Percentiles rank a stretch among this genome's conserved stretches.
These are phyloP conservation scores for Tarenaya hassleriana DNA, from an alignment of 345 rosid species.

Conservation along the genomic window DNA sequence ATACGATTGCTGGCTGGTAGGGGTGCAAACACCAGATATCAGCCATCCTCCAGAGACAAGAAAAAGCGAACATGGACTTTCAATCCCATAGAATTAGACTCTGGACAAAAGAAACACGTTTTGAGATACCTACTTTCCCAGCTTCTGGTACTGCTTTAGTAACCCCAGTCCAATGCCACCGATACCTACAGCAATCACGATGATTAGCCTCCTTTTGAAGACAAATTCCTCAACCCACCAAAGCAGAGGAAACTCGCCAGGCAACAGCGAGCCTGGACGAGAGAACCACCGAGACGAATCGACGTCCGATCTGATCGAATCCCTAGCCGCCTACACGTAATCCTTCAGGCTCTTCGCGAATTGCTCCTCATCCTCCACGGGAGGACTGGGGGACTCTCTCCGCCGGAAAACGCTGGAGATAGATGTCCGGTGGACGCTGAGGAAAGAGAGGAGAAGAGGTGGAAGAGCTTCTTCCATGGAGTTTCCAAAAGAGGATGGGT, in stretches of 20 bases:
- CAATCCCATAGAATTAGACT: background rate
- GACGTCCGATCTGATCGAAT: constrained; percentile 40
- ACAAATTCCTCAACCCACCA: background rate
- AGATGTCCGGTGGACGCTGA: constrained; percentile 20
- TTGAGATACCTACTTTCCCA: constrained; percentile 47
- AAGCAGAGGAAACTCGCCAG: constrained; percentile 34
- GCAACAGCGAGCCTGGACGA: constrained; percentile 48
- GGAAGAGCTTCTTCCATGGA: background rate
- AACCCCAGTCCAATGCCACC: constrained; percentile 71
- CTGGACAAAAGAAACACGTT: background rate
- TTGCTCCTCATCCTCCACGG: constrained; percentile 17
- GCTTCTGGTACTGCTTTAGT: constrained; percentile 40
- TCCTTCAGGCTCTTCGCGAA: constrained; percentile 31
- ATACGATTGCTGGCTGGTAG: constrained; percentile 70
- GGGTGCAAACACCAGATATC: constrained; percentile 72
- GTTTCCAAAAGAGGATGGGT: too few relatives aligned
- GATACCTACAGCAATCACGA: constrained; percentile 33
- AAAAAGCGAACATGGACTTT: constrained; percentile 1
- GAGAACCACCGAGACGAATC: constrained; percentile 77
- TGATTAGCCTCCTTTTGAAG: background rate
- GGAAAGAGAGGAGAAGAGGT: background rate
- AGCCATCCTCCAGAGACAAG: constrained; percentile 44
- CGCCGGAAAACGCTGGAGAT: background rate
- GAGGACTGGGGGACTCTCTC: constrained; percentile 9
- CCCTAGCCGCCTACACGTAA: constrained; percentile 43